A percentile compares a stretch with the other conserved stretches of the same genome.
phyloP scores from a whole-genome alignment of 257 asterid genomes.

The Solanum bulbocastanum region DNA sequence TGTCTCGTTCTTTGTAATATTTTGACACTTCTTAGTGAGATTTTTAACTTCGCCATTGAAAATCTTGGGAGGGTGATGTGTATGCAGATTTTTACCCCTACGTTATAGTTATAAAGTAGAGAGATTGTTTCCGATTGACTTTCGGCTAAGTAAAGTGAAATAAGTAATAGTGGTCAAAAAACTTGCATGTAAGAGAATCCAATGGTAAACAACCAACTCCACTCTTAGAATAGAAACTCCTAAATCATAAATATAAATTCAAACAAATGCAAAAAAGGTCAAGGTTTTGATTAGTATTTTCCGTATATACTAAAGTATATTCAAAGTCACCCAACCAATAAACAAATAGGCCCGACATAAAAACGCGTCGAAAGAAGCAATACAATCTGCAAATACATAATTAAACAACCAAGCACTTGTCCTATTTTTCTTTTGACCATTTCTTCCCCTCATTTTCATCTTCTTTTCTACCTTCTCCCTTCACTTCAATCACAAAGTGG shows the following conservation, averaged over 20 bases:
- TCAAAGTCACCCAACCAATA: not conserved
- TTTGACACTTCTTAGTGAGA: too few species aligned
- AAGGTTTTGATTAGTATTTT: not conserved
- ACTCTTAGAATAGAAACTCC: not conserved
- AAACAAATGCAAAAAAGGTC: not conserved
- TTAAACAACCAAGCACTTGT: not conserved
- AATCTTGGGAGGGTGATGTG: not conserved
- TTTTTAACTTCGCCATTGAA: too few species aligned
- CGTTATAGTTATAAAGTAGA: too few species aligned
- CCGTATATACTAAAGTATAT: not conserved
- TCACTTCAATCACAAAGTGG: not conserved
- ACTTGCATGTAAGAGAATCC: not conserved
- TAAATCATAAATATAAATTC: not conserved
- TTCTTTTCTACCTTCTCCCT: not conserved
- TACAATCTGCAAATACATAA: not conserved
- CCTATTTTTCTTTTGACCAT: not conserved
- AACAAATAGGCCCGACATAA: not conserved
- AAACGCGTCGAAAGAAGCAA: not conserved
- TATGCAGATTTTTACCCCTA: too few species aligned
- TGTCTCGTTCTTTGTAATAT: too few species aligned
- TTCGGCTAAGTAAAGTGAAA: too few species aligned
- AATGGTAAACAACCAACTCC: not conserved
- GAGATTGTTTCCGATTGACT: fast-evolving
- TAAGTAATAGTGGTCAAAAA: not conserved
- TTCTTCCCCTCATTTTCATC: not conserved